These are phyloP conservation scores for Acanthamoeba healyi DNA, from an alignment of 208 protist species.

Conservation along the genomic window DNA sequence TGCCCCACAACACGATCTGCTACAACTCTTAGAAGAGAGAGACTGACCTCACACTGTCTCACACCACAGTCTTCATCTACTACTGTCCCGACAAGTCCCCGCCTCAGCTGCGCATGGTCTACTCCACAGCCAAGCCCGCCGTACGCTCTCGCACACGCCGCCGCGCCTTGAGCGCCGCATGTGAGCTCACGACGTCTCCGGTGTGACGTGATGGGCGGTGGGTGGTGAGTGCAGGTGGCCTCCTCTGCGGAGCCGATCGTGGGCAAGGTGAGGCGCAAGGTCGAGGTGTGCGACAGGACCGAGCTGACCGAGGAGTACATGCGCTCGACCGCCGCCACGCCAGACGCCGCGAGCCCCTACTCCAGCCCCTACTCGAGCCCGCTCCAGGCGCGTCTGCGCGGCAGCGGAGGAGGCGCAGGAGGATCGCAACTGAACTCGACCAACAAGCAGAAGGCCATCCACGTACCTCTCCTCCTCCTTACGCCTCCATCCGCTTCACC, in stretches of 20 bases:
- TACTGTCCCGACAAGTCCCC: slow-evolving; percentile 59
- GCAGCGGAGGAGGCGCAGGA: background rate
- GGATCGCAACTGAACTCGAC: background rate
- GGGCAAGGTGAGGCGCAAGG: background rate
- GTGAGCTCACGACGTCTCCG: background rate
- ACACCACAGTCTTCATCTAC: slow-evolving; percentile 47
- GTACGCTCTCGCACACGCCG: background rate
- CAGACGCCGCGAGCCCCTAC: background rate
- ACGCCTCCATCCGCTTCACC: too few relatives aligned
- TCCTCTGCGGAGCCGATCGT: slow-evolving; percentile 57
- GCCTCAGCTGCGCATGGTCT: slow-evolving; percentile 65
- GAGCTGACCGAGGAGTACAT: slow-evolving; percentile 63
- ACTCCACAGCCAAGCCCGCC: slow-evolving; percentile 69
- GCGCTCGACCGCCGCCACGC: background rate
- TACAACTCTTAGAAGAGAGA: too few relatives aligned
- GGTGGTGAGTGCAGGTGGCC: background rate
- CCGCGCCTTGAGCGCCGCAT: background rate
- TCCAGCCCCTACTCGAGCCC: slow-evolving; percentile 8
- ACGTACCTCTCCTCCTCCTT: background rate
- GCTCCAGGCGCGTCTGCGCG: background rate
- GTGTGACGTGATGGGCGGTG: background rate
- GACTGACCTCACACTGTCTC: too few relatives aligned
- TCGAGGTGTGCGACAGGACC: slow-evolving; percentile 43
- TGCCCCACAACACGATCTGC: background rate
- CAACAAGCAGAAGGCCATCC: background rate